Percentiles rank a stretch among this genome's conserved stretches.
These are phyloP conservation scores for Mrakia hoshinonis DNA, from an alignment of 768 basidiomycete species.

Conservation along the genomic window DNA sequence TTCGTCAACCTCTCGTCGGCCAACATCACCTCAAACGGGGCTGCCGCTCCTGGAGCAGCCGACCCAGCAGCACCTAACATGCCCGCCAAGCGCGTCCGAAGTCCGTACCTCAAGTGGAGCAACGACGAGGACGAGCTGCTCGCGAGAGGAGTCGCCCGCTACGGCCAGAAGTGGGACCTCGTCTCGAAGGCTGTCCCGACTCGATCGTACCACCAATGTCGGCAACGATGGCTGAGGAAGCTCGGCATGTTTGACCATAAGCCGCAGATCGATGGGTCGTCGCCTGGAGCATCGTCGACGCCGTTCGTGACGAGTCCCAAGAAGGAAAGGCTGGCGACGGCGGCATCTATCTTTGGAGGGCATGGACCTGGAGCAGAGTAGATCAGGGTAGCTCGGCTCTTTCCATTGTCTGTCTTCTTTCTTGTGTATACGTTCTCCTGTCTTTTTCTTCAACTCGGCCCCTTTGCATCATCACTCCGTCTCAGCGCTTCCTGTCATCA, in stretches of 20 bases:
- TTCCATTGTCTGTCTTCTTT: too few species aligned
- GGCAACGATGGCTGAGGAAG: slow-evolving; percentile 35
- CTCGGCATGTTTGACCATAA: slow-evolving; percentile 17
- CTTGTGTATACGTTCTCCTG: too few species aligned
- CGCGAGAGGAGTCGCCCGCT: slow-evolving; percentile 32
- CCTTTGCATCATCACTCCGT: too few species aligned
- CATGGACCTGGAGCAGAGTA: too few species aligned
- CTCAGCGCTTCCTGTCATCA: too few species aligned
- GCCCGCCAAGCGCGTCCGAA: slow-evolving; percentile 25
- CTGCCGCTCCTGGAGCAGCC: neutral
- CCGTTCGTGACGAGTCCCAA: too few species aligned
- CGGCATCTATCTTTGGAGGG: too few species aligned
- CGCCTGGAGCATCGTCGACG: too few species aligned
- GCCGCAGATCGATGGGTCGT: too few species aligned
- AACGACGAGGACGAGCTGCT: slow-evolving; percentile 35
- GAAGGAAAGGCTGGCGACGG: too few species aligned
- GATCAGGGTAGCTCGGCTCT: too few species aligned
- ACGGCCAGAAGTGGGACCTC: slow-evolving; percentile 35
- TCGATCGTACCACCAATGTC: slow-evolving; percentile 36
- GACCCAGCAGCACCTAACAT: neutral
- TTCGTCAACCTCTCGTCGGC: neutral
- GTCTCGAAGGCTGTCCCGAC: slow-evolving; percentile 34
- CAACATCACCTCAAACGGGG: neutral
- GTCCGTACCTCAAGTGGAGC: slow-evolving; percentile 32
- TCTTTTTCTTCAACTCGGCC: too few species aligned